A percentile compares a stretch with the other conserved stretches of the same genome.
Conservation (phyloP, 768 basidiomycete species). For the Suillus variegatus region DNA sequence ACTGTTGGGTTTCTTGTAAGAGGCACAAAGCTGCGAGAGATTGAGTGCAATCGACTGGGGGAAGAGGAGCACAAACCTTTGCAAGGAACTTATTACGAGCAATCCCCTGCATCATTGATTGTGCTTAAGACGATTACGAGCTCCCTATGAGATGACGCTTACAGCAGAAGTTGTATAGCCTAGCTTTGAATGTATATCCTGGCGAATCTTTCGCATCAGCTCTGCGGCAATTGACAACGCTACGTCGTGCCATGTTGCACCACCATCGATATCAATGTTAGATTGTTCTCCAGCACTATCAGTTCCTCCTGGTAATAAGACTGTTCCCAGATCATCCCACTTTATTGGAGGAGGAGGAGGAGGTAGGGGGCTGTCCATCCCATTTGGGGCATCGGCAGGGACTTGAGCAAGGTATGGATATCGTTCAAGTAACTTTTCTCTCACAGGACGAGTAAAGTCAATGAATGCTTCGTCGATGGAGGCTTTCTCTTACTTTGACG, state of each 20-base stretch:
- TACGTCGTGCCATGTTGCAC: conserved; percentile 86
- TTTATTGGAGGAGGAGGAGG: too few species aligned
- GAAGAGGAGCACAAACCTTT: conserved; percentile 54
- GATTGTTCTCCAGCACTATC: conserved; percentile 19
- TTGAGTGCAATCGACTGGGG: conserved; percentile 3
- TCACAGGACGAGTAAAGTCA: conserved; percentile 84
- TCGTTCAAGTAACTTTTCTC: conserved; percentile 67
- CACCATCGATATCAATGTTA: conserved; percentile 31
- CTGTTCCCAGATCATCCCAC: conserved; percentile 62
- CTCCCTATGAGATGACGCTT: conserved; percentile 26
- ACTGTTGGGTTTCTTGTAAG: conserved; percentile 87
- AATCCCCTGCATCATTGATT: conserved; percentile 59
- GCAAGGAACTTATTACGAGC: conserved; percentile 93
- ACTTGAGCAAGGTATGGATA: conserved; percentile 77
- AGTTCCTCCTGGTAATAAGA: conserved; percentile 35
- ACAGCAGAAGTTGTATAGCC: conserved; percentile 96
- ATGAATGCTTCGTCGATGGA: conserved; percentile 98
- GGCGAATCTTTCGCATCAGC: conserved; percentile 74
- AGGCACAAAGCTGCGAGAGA: conserved; percentile 70
- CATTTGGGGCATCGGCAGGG: conserved; percentile 67
- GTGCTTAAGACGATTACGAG: background rate
- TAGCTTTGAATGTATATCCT: conserved; percentile 64
- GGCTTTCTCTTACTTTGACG: conserved; percentile 73
- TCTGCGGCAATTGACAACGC: conserved; percentile 88
- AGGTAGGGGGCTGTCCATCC: conserved; percentile 80